Percentiles rank a stretch among this genome's conserved stretches.
These are phyloP conservation scores for Eragrostis curvula DNA, from an alignment of 176 grass and related monocot genomes.

Conservation along the genomic window DNA sequence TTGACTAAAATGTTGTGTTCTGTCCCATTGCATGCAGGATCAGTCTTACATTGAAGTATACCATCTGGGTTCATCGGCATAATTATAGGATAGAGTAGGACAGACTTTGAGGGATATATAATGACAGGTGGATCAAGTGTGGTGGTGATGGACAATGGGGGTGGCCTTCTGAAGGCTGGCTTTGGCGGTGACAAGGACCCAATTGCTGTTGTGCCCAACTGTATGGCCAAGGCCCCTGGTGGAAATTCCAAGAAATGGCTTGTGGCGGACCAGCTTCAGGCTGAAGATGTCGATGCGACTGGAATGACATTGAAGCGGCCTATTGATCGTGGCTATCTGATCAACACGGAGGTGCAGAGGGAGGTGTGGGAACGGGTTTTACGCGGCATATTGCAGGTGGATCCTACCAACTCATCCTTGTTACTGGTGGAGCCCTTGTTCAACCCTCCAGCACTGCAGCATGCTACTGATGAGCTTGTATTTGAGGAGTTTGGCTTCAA, in stretches of 20 bases:
- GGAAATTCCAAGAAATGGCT: slow-evolving; percentile 77
- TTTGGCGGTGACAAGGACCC: slow-evolving; percentile 87
- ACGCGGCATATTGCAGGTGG: slow-evolving; percentile 61
- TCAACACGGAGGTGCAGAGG: slow-evolving; percentile 77
- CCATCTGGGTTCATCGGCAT: neutral
- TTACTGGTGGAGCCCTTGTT: slow-evolving; percentile 85
- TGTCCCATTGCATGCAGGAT: neutral
- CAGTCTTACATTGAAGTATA: neutral
- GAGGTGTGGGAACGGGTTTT: slow-evolving; percentile 92
- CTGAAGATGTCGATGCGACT: slow-evolving; percentile 70
- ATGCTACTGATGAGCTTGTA: slow-evolving; percentile 77
- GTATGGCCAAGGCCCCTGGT: slow-evolving; percentile 60
- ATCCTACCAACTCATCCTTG: slow-evolving; percentile 67
- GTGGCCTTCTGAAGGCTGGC: slow-evolving; percentile 89
- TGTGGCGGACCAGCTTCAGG: slow-evolving; percentile 78
- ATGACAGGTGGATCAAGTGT: slow-evolving; percentile 58
- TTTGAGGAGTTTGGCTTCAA: slow-evolving; percentile 92
- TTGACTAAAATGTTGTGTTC: neutral
- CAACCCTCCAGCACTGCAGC: slow-evolving; percentile 78
- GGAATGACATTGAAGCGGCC: slow-evolving; percentile 79
- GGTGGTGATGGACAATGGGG: slow-evolving; percentile 93
- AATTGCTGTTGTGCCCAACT: slow-evolving; percentile 80
- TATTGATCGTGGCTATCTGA: slow-evolving; percentile 92
- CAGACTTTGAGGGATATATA: neutral
- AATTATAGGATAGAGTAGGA: neutral